Evolutionary conservation across 176 grass and related monocot species (phyloP).

Genomic region (Urochloa ruziziensis): DNA sequence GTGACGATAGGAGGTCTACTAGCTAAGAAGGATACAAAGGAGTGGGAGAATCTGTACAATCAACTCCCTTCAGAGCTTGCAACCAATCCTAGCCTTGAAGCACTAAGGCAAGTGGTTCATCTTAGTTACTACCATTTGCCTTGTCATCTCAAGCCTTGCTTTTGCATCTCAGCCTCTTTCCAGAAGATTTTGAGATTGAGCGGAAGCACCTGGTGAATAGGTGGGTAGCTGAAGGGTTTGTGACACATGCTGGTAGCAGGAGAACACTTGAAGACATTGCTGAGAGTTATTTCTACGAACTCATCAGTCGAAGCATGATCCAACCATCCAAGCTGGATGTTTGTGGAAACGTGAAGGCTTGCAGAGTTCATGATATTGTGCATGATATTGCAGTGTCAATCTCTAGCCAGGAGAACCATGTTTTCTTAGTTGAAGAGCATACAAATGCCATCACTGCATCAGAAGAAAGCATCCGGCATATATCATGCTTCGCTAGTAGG

Average conservation of each 20-base stretch:
- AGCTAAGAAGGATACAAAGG: not conserved
- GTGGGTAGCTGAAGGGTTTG: slow-evolving; percentile 22
- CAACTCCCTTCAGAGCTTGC: not conserved
- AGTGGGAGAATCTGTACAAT: not conserved
- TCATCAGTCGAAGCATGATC: slow-evolving; percentile 15
- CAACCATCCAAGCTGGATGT: not conserved
- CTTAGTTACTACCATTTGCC: slow-evolving; percentile 21
- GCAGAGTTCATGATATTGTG: slow-evolving; percentile 26
- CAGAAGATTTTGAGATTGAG: slow-evolving; percentile 18
- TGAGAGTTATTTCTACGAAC: slow-evolving; percentile 7
- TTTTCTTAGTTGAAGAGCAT: not conserved
- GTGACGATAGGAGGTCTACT: slow-evolving; percentile 11
- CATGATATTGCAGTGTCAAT: slow-evolving; percentile 16
- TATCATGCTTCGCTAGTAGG: not conserved
- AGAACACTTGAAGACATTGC: not conserved
- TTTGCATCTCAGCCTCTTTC: slow-evolving; percentile 26
- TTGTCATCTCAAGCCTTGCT: slow-evolving; percentile 21
- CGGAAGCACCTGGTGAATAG: not conserved
- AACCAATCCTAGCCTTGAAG: slow-evolving; percentile 23
- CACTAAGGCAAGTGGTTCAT: not conserved
- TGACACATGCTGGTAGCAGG: not conserved
- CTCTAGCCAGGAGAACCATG: slow-evolving; percentile 7
- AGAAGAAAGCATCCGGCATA: not conserved
- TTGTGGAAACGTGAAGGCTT: not conserved
- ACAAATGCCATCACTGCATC: not conserved